Conservation (phyloP, 2,329 filamentous ascomycete genomes). For the Neofusicoccum umdonicola region DNA sequence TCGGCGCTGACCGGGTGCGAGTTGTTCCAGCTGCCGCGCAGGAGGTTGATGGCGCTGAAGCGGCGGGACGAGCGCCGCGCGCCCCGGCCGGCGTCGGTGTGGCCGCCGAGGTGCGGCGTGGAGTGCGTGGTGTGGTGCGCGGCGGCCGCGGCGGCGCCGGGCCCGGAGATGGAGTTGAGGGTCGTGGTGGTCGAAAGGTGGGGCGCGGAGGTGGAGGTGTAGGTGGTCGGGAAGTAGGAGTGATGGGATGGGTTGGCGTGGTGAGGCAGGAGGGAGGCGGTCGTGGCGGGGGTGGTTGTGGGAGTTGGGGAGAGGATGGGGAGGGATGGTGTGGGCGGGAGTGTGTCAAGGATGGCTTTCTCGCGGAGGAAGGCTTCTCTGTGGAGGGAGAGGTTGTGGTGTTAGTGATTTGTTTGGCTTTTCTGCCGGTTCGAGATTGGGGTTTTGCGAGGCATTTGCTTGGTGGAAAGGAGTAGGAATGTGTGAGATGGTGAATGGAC, state of each 20-base stretch:
- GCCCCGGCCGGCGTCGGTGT: no score
- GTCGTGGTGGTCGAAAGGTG: constrained; percentile 13
- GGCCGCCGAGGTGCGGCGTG: not conserved
- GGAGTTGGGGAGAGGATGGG: constrained; percentile 19
- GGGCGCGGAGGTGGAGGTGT: constrained; percentile 14
- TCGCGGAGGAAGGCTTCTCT: constrained; percentile 30
- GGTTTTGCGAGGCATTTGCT: no score
- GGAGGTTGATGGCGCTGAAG: constrained; percentile 11
- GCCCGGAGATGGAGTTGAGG: not conserved
- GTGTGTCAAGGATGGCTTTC: constrained; percentile 30
- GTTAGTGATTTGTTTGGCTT: not conserved
- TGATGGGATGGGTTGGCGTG: constrained; percentile 11
- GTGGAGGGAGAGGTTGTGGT: not conserved
- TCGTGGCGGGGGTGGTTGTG: constrained; percentile 17
- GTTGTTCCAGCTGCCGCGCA: constrained; percentile 12
- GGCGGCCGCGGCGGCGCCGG: not conserved
- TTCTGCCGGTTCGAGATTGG: not conserved
- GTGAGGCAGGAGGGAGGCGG: constrained; percentile 19
- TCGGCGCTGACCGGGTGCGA: not conserved
- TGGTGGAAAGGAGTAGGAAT: not conserved
- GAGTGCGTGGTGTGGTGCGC: not conserved
- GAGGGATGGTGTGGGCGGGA: constrained; percentile 24
- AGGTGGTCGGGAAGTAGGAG: constrained; percentile 12
- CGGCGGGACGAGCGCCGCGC: not conserved
- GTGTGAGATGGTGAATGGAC: no score